Base-by-base conservation (phyloP, 2,329 filamentous ascomycete genomes). In the Elsinoe arachidis region DNA sequence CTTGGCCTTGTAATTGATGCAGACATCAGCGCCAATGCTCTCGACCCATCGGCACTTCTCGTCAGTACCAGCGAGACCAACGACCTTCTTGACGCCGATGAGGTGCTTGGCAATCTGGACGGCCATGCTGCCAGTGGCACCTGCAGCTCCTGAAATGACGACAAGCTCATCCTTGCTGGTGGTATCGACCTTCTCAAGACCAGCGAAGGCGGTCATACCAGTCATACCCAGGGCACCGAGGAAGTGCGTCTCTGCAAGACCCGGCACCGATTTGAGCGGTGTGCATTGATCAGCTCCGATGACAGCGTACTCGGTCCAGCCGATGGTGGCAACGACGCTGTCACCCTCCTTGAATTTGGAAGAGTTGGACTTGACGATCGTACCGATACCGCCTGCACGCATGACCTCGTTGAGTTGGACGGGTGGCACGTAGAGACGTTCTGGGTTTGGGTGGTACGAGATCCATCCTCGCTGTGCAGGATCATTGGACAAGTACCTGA, bases 81-180 rank as follows among this genome's bases (percentile, higher is more conserved):
- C 72, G 11, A 81, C 60, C 69, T 71, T 65, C 73, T 76, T 67
- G 52, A 60, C 62, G 47, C 61, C 70, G 12, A 78, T 60, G 17
- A 78, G 61, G 58, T 77, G 70, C 65, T 77, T 78, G 5, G 78
- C 79, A 61, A 81, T 77, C 67, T 82, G 79, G 6, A 80, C 76
- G 0, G 71, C 76, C 67, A 77, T 73, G 51, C 66, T 70, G 0
- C 77, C 77, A 1, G 74, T 77, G 5, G 76, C 76, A 2, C 76
- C 76, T 1, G 76, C 77, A 1, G 77, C 76, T 2, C 74, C 74
- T 38, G 72, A 75, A 10, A 78, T 66, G 14, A 79, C 75, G 17
- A 79, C 73, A 26, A 77, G 64, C 2, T 71, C 72, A 58, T 78
- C 71, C 2, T 70, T 71, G 9, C 66, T 62, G 43, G 69, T 72